Evolutionary conservation across 208 protist species (phyloP).

Genomic region (Leishmania braziliensis): DNA sequence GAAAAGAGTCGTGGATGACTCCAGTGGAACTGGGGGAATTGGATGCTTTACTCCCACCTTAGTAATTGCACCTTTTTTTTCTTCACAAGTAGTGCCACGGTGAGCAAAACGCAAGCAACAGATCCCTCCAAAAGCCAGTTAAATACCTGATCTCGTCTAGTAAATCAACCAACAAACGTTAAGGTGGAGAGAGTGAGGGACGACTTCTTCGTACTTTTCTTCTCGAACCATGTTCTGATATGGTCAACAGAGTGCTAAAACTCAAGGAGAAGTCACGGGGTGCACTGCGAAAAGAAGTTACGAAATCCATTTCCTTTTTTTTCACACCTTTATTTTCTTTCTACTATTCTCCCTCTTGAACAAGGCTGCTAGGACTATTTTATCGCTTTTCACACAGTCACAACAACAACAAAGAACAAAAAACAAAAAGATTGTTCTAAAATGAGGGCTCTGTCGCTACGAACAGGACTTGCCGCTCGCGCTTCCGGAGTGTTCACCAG

Average conservation of each 20-base stretch:
- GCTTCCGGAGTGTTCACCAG: slow-evolving; percentile 12
- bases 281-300: not conserved
- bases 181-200: too few species aligned
- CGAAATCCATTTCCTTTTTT: not conserved
- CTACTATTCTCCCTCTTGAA: not conserved
- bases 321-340: slow-evolving; percentile 1
- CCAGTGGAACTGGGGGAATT: slow-evolving; percentile 81
- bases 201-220: not conserved
- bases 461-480: slow-evolving; percentile 20
- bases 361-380: not conserved
- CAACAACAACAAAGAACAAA: not conserved
- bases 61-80: slow-evolving; percentile 24
- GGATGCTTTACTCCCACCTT: slow-evolving; percentile 74
- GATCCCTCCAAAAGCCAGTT: not conserved
- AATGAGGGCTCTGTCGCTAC: slow-evolving; percentile 31
- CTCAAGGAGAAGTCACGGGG: not conserved
- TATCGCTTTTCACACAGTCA: not conserved
- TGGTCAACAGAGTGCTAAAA: not conserved
- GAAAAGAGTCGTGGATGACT: slow-evolving; percentile 78
- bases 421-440: slow-evolving; percentile 7
- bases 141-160: not conserved
- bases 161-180: not conserved
- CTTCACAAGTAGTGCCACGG: not conserved
- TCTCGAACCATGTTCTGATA: not conserved
- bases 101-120: not conserved